Conservation (phyloP, 805 yeast genomes). For the Saccharomycopsis capsularis region DNA sequence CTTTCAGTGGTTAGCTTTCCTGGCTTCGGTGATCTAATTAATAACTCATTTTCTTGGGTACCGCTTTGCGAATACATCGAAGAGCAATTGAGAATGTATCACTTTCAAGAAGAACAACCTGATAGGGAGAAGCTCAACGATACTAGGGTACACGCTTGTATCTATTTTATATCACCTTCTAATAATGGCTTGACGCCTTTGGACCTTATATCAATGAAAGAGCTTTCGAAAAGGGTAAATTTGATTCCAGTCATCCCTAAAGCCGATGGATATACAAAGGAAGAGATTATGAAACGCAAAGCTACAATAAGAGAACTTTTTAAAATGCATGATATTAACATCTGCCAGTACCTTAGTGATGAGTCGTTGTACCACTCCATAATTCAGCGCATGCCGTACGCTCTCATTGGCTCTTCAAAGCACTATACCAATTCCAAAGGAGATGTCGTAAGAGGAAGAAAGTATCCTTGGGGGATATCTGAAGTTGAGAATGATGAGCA, state of each 20-base stretch:
- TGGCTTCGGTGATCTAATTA: conserved; percentile 65
- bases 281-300: conserved; percentile 52
- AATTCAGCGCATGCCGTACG: conserved; percentile 52
- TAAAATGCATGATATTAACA: conserved; percentile 46
- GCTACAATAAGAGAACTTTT: conserved; percentile 43
- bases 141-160: conserved; percentile 73
- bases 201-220: conserved; percentile 69
- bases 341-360: conserved; percentile 46
- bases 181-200: conserved; percentile 53
- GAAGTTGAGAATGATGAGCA: conserved; percentile 73
- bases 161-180: conserved; percentile 73
- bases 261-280: conserved; percentile 63
- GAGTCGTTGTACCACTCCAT: conserved; percentile 31
- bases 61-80: conserved; percentile 71
- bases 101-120: conserved; percentile 76
- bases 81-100: conserved; percentile 61
- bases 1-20: conserved; percentile 67
- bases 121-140: conserved; percentile 47
- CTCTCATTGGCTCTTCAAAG: conserved; percentile 62
- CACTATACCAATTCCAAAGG: conserved; percentile 38
- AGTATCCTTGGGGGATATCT: conserved; percentile 79
- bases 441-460: conserved; percentile 58
- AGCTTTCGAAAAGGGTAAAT: conserved; percentile 64
- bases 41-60: conserved; percentile 61
- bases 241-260: conserved; percentile 77